Evolutionary conservation across 148 eudicot species (phyloP).

Genomic region (Suaeda aralocaspica): DNA sequence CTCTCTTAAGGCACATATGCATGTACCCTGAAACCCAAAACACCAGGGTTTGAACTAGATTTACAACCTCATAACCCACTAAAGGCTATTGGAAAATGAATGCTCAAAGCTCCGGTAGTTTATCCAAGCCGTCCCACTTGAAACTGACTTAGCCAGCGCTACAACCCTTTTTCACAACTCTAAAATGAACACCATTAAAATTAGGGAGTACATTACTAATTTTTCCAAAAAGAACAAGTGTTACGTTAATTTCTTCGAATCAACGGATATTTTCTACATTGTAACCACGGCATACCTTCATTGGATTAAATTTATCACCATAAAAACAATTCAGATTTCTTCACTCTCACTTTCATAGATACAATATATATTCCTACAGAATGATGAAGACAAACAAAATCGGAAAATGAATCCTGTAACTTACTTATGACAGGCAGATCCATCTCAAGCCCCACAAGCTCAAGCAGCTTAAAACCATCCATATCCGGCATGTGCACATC

Average conservation of each 20-base stretch:
- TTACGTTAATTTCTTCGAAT: not conserved
- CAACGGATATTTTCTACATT: not conserved
- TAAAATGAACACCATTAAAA: not conserved
- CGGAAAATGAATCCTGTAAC: not conserved
- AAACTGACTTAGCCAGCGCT: not conserved
- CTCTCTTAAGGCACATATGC: not conserved
- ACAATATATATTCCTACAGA: not conserved
- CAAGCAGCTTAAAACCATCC: constrained; percentile 67
- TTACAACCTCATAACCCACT: not conserved
- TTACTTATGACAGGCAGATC: constrained; percentile 64
- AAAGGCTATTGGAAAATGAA: not conserved
- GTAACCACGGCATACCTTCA: not conserved
- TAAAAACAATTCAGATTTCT: not conserved
- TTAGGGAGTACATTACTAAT: not conserved
- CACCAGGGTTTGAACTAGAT: not conserved
- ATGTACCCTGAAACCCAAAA: not conserved
- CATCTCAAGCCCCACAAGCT: constrained; percentile 64
- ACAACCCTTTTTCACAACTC: not conserved
- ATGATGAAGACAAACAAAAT: not conserved
- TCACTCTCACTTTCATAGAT: not conserved
- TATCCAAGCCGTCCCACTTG: not conserved
- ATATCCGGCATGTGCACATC: constrained; percentile 68
- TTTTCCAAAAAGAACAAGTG: not conserved
- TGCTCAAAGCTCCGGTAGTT: not conserved
- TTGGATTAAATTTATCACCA: not conserved